These are phyloP conservation scores for Penicillium crustosum DNA, from an alignment of 2,329 filamentous ascomycete genomes.

Conservation along the genomic window DNA sequence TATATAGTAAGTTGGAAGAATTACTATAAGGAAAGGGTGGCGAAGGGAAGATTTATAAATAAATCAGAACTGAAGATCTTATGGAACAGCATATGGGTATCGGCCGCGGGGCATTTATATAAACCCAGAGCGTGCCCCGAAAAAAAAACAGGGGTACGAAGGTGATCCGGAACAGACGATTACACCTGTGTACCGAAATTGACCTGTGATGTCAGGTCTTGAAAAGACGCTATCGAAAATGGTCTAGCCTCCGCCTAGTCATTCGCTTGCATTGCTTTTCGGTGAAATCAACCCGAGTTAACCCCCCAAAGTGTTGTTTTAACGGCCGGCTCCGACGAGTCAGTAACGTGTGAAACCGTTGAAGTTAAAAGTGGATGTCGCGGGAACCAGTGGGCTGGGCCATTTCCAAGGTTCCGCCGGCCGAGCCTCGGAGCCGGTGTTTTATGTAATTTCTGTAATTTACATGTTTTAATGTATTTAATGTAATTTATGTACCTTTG, in stretches of 20 bases:
- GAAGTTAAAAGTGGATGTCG: conserved; percentile 5
- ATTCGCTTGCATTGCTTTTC: conserved; percentile 4
- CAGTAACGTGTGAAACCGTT: conserved; percentile 16
- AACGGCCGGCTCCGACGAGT: conserved; percentile 26
- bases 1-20: conserved; percentile 4
- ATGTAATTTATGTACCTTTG: background rate
- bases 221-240: conserved; percentile 1
- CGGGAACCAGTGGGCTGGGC: conserved; percentile 4
- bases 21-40: background rate
- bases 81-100: conserved; percentile 13
- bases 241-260: background rate
- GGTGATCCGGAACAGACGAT: conserved; percentile 12
- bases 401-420: conserved; percentile 9
- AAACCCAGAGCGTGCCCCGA: conserved; percentile 7
- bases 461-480: background rate
- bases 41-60: conserved; percentile 2
- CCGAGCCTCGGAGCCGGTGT: conserved; percentile 25
- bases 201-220: conserved; percentile 20
- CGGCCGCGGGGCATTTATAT: conserved; percentile 17
- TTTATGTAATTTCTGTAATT: background rate
- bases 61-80: conserved; percentile 8
- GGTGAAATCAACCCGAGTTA: conserved; percentile 23
- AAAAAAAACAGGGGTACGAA: conserved; percentile 10
- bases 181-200: conserved; percentile 16
- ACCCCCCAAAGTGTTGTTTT: conserved; percentile 10